Conservation (phyloP, 73 alveolate species). For the Breviolum minutum region DNA sequence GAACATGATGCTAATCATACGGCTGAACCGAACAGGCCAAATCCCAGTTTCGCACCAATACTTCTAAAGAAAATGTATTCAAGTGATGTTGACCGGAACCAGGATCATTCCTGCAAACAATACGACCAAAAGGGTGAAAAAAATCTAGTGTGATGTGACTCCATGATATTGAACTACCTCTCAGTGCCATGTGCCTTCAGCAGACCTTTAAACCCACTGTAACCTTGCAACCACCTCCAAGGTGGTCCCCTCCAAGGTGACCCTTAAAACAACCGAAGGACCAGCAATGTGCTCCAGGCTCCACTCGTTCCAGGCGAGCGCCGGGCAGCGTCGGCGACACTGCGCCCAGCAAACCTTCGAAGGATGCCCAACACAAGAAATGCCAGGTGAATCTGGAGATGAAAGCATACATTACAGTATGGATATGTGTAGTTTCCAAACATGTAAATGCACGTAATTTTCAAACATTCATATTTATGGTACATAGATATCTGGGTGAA, state of each 20-base stretch:
- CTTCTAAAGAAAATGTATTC: too few relatives aligned
- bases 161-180: too few relatives aligned
- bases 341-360: background rate
- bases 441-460: background rate
- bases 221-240: background rate
- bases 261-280: background rate
- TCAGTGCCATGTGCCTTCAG: background rate
- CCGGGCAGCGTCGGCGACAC: background rate
- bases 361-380: too few relatives aligned
- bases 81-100: too few relatives aligned
- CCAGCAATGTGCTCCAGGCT: conserved; percentile 47
- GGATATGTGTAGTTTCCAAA: background rate
- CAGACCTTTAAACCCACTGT: background rate
- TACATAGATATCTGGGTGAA: background rate
- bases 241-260: background rate
- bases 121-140: background rate
- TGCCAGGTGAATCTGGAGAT: background rate
- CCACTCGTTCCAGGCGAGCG: background rate
- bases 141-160: background rate
- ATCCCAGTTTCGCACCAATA: too few relatives aligned
- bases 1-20: too few relatives aligned
- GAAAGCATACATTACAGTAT: background rate
- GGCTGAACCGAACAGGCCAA: too few relatives aligned
- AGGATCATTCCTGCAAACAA: background rate
- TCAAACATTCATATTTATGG: background rate